These are phyloP conservation scores for Prunus armeniaca DNA, from an alignment of 306 rosid genomes.

Conservation along the genomic window DNA sequence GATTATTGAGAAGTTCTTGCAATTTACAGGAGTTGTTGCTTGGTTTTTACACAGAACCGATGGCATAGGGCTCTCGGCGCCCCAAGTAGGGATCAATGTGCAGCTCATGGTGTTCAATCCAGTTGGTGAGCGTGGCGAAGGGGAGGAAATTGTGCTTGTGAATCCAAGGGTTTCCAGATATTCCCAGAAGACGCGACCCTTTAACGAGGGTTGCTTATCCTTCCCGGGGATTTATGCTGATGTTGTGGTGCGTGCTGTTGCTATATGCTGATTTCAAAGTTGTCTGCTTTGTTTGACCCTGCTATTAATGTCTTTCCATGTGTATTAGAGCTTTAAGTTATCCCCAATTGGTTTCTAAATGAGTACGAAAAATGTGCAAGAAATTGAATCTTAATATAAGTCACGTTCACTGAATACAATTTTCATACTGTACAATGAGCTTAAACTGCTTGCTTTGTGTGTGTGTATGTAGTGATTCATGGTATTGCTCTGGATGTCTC, in stretches of 20 bases:
- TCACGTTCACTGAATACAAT: neutral
- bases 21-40: conserved; percentile 46
- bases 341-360: neutral
- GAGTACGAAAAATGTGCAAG: neutral
- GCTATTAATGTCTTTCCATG: neutral
- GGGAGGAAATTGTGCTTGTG: conserved; percentile 91
- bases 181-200: conserved; percentile 65
- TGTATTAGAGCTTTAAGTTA: neutral
- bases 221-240: conserved; percentile 75
- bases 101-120: conserved; percentile 94
- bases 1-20: conserved; percentile 27
- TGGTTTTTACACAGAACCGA: conserved; percentile 73
- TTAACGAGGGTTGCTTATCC: conserved; percentile 81
- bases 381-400: neutral
- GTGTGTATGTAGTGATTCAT: neutral
- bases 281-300: neutral
- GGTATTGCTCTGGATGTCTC: neutral
- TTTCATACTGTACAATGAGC: neutral
- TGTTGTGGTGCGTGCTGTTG: conserved; percentile 46
- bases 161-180: conserved; percentile 75
- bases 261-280: neutral
- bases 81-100: conserved; percentile 89
- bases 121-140: conserved; percentile 79
- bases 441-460: neutral
- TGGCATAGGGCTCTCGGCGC: conserved; percentile 95